Conservation (phyloP, 2,329 filamentous ascomycete genomes). For the Beauveria scarabaeidicola region DNA sequence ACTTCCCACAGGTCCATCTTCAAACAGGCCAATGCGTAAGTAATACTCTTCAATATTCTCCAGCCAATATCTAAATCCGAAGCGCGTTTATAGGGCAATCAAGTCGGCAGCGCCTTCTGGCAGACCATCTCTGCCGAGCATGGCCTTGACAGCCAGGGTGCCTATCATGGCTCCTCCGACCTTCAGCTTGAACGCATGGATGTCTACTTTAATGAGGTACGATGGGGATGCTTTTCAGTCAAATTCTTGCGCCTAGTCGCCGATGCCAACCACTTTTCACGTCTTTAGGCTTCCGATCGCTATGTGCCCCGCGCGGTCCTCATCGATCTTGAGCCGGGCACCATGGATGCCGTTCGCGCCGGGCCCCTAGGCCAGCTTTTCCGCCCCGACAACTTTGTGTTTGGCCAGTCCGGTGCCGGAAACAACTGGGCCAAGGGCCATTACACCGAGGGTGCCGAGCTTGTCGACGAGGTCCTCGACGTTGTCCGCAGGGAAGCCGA, state of each 20-base stretch:
- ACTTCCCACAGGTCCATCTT: neutral
- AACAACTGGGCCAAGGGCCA: conserved; percentile 99
- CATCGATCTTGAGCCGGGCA: conserved; percentile 98
- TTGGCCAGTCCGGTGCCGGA: conserved; percentile 97
- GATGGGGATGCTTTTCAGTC: too few species aligned
- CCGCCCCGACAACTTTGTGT: conserved; percentile 99
- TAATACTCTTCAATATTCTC: neutral
- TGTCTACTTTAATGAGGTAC: conserved; percentile 86
- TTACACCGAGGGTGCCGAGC: conserved; percentile 98
- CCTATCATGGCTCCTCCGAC: conserved; percentile 96
- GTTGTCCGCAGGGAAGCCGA: conserved; percentile 98
- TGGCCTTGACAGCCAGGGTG: conserved; percentile 91
- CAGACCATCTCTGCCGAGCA: conserved; percentile 84
- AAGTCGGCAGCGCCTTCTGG: conserved; percentile 99
- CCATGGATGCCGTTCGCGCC: conserved; percentile 98
- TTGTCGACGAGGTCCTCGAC: conserved; percentile 95
- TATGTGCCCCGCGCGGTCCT: conserved; percentile 98
- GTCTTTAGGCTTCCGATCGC: conserved; percentile 73
- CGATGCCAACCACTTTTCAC: neutral
- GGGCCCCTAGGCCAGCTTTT: conserved; percentile 98
- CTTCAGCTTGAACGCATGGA: conserved; percentile 99
- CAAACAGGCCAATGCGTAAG: neutral
- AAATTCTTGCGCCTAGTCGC: neutral
- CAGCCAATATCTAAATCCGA: neutral
- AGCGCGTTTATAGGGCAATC: conserved; percentile 69